Conservation (phyloP, 148 eudicot species). For the Gaultheria prostrata region DNA sequence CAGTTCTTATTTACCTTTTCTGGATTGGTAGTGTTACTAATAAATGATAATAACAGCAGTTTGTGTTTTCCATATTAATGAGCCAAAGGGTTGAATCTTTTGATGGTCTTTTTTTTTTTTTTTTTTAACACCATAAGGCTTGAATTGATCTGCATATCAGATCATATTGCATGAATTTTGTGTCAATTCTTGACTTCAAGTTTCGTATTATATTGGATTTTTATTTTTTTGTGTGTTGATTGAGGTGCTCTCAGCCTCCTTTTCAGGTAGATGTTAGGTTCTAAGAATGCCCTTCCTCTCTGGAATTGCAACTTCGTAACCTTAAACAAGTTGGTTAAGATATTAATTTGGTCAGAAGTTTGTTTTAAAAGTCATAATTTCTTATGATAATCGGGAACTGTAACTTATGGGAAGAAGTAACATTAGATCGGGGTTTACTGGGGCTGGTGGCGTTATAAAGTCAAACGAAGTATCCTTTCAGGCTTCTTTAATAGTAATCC, state of each 20-base stretch:
- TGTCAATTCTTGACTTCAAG: slow-evolving; percentile 11
- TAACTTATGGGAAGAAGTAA: neutral
- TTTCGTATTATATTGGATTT: neutral
- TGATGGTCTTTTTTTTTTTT: neutral
- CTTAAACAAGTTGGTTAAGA: neutral
- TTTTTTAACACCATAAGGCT: slow-evolving; percentile 11
- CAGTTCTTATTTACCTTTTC: neutral
- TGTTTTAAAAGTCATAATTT: neutral
- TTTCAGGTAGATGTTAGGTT: slow-evolving; percentile 4
- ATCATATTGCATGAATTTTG: slow-evolving; percentile 3
- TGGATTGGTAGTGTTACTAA: neutral
- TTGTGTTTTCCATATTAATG: slow-evolving; percentile 2
- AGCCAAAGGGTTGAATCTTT: neutral
- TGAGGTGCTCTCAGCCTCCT: slow-evolving; percentile 4
- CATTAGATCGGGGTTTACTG: slow-evolving; percentile 10
- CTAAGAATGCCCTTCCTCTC: neutral
- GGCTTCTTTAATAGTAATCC: neutral
- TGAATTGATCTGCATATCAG: slow-evolving; percentile 14
- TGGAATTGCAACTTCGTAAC: neutral
- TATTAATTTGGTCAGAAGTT: neutral
- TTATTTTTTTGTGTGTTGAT: neutral
- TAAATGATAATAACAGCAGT: neutral
- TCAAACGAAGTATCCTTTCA: neutral
- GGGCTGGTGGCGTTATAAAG: slow-evolving; percentile 9
- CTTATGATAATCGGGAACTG: too few species aligned